Evolutionary conservation across 2,329 filamentous ascomycete species (phyloP).

Genomic region (Nakataea oryzae): DNA sequence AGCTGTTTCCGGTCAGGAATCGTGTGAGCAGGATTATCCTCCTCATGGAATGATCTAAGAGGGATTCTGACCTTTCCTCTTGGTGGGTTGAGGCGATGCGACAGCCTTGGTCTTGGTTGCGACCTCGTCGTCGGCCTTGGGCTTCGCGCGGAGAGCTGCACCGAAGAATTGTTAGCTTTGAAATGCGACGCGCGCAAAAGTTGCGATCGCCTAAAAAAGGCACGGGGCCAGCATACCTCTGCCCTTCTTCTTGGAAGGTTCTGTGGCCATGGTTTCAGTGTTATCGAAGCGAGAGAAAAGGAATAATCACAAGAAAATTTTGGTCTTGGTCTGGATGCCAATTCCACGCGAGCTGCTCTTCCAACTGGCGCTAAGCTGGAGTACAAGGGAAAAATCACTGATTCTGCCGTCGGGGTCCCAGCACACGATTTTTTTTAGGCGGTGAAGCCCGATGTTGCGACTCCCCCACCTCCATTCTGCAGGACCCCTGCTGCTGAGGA

Average conservation of each 20-base stretch:
- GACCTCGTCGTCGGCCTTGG: neutral
- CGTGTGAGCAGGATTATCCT: neutral
- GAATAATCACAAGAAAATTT: neutral
- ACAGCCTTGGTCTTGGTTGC: neutral
- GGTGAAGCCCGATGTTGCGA: neutral
- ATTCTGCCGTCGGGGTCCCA: neutral
- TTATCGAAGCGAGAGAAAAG: neutral
- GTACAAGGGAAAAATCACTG: neutral
- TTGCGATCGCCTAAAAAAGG: neutral
- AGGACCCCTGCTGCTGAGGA: no score
- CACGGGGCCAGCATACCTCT: conserved; percentile 11
- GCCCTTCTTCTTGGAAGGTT: conserved; percentile 15
- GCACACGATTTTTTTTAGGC: neutral
- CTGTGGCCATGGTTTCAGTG: conserved; percentile 13
- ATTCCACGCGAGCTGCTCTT: neutral
- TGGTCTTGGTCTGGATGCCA: neutral
- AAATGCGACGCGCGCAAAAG: neutral
- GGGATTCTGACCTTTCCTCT: conserved; percentile 1
- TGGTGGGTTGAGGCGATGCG: neutral
- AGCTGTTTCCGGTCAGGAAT: conserved; percentile 5
- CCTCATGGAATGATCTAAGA: no score
- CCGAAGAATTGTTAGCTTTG: neutral
- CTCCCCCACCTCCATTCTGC: neutral
- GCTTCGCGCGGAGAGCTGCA: conserved; percentile 2
- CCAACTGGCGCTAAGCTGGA: neutral